Evolutionary conservation across 1,284 basidiomycete species (phyloP), one percentile per base, ranked within the genome.

Genomic region (Pascua guehoae): DNA sequence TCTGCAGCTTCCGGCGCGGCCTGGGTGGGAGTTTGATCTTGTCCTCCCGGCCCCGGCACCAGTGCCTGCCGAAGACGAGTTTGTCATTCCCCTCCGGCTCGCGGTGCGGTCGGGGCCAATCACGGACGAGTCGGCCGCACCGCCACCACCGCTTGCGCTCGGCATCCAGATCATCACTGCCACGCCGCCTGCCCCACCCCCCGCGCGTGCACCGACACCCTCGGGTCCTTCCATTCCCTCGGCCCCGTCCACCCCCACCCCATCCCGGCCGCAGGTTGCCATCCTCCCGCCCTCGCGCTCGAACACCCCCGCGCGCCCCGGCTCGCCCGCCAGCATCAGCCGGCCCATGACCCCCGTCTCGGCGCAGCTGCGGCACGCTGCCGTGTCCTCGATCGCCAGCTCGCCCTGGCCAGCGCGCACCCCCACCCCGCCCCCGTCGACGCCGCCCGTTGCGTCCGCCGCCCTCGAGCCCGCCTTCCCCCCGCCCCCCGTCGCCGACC

Each of bases 281-380:
- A 18, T 70, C 32, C 60, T 63, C 2, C 62, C 64, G 16, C 67
- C 68, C 14, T 65, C 63, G 4, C 56, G 62, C 12, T 53, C 58
- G 11, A 37, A 10, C 11, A 69, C 64, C 12, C 67, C 64, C 9
- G 59, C 60, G 2, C 64, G 63, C 32, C 37, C 62, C 7, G 56
- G 61, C 10, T 53, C 60, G 14, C 52, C 62, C 8, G 32, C 52
- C 36, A 46, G 47, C 55, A 24, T 51, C 54, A 14, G 15, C 2
- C 52, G 68, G 42, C 69, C 72, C 1, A 65, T 68, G 62, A 73
- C 71, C 7, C 71, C 73, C 4, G 60, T 75, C 8, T 62, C 63
- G 2, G 51, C 56, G 10, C 70, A 72, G 47, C 58, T 75, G 5
- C 65, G 71, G 9, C 69, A 70, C 55, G 73, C 73, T 4, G 56